Evolutionary conservation across 148 eudicot species (phyloP).

Genomic region (Rhododendron mucronatum): DNA sequence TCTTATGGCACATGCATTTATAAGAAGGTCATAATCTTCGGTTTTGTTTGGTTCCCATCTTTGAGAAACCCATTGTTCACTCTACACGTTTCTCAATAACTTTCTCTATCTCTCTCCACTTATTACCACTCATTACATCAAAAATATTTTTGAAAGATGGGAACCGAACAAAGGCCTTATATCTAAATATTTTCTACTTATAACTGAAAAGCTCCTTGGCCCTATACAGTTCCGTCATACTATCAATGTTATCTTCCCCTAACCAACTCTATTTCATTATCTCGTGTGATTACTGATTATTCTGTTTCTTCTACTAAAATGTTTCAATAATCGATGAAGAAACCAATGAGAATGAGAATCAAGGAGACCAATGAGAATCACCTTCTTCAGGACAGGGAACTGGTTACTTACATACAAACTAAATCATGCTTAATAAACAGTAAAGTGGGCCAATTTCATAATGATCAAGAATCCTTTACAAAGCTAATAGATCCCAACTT

Average conservation of each 20-base stretch:
- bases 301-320: not conserved
- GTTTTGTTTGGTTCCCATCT: no score
- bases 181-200: not conserved
- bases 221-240: not conserved
- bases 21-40: not conserved
- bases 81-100: no score
- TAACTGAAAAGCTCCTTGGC: not conserved
- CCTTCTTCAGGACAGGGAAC: not conserved
- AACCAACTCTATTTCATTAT: not conserved
- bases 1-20: not conserved
- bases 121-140: no score
- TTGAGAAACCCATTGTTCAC: no score
- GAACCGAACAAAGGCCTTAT: not conserved
- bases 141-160: no score
- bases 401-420: not conserved
- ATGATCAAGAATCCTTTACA: not conserved
- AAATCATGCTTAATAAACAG: not conserved
- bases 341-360: not conserved
- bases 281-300: not conserved
- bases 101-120: no score
- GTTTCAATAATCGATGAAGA: not conserved
- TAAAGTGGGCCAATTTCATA: not conserved
- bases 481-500: not conserved
- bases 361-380: not conserved
- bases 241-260: not conserved